A percentile compares a stretch with the other conserved stretches of the same genome.
Conservation (phyloP, 2,329 filamentous ascomycete genomes). For the Neonectria faginata region DNA sequence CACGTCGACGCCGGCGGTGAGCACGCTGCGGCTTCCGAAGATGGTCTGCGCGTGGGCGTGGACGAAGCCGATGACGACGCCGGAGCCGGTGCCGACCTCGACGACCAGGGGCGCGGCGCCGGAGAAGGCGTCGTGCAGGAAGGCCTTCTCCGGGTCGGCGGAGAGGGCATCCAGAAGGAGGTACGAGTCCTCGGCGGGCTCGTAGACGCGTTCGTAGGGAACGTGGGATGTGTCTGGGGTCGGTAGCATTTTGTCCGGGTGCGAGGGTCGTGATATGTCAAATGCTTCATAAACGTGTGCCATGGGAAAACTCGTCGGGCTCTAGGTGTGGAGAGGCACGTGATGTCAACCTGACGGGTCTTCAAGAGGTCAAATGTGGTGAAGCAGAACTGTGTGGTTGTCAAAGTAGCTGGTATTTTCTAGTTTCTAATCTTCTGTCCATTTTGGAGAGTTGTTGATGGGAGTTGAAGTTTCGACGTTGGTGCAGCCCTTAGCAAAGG, state of each 20-base stretch:
- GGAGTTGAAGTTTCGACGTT: neutral
- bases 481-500: neutral
- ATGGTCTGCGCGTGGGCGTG: slow-evolving; percentile 79
- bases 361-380: neutral
- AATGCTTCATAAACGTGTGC: slow-evolving; percentile 37
- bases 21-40: slow-evolving; percentile 76
- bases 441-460: neutral
- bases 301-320: slow-evolving; percentile 23
- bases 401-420: neutral
- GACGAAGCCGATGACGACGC: slow-evolving; percentile 91
- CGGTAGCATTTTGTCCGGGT: slow-evolving; percentile 75
- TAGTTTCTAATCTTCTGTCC: neutral
- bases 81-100: slow-evolving; percentile 91
- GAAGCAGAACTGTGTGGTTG: neutral
- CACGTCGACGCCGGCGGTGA: slow-evolving; percentile 84
- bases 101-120: slow-evolving; percentile 72
- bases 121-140: slow-evolving; percentile 74
- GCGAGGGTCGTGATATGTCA: slow-evolving; percentile 12
- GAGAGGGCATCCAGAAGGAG: slow-evolving; percentile 93
- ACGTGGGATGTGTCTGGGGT: slow-evolving; percentile 96
- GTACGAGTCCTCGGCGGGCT: slow-evolving; percentile 96
- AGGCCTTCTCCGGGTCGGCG: slow-evolving; percentile 73
- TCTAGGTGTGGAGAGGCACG: slow-evolving; percentile 37
- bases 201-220: slow-evolving; percentile 88
- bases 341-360: slow-evolving; percentile 30